Conservation (phyloP, 2,329 filamentous ascomycete species). For the Hypomyces rosellus region DNA sequence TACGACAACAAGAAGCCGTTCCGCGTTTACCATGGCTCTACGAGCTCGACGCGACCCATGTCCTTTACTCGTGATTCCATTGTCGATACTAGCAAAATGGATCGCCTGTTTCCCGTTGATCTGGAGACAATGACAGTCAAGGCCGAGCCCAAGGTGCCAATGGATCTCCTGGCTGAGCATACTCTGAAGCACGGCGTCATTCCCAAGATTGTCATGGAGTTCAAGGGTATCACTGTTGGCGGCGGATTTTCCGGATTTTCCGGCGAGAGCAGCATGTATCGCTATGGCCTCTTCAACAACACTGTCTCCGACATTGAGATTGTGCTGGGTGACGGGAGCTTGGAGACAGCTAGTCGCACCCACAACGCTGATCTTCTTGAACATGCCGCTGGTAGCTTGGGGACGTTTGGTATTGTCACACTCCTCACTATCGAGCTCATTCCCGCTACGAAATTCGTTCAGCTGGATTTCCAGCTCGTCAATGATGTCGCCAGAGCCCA, state of each 20-base stretch:
- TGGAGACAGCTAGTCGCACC: constrained; percentile 40
- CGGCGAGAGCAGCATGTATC: constrained; percentile 52
- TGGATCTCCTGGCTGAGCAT: constrained; percentile 48
- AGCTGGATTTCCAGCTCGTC: constrained; percentile 39
- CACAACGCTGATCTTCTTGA: constrained; percentile 44
- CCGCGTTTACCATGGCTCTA: constrained; percentile 55
- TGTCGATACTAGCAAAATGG: constrained; percentile 49
- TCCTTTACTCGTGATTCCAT: constrained; percentile 32
- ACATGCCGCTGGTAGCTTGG: constrained; percentile 47
- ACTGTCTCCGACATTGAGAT: constrained; percentile 48
- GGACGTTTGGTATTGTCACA: constrained; percentile 51
- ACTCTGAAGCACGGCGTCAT: constrained; percentile 44
- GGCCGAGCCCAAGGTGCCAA: constrained; percentile 53
- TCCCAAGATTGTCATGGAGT: constrained; percentile 53
- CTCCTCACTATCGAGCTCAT: constrained; percentile 46
- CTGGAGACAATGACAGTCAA: constrained; percentile 40
- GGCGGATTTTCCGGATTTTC: constrained; percentile 51
- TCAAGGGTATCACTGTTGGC: constrained; percentile 54
- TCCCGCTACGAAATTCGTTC: constrained; percentile 41
- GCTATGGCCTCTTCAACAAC: constrained; percentile 50
- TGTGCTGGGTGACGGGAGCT: constrained; percentile 45
- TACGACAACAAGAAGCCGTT: constrained; percentile 37
- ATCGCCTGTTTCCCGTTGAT: constrained; percentile 48
- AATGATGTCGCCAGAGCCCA: constrained; percentile 24
- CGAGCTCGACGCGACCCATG: constrained; percentile 50